phyloP scores from a whole-genome alignment of 192 early-diverging fungal genomes.

The Mortierella antarctica region DNA sequence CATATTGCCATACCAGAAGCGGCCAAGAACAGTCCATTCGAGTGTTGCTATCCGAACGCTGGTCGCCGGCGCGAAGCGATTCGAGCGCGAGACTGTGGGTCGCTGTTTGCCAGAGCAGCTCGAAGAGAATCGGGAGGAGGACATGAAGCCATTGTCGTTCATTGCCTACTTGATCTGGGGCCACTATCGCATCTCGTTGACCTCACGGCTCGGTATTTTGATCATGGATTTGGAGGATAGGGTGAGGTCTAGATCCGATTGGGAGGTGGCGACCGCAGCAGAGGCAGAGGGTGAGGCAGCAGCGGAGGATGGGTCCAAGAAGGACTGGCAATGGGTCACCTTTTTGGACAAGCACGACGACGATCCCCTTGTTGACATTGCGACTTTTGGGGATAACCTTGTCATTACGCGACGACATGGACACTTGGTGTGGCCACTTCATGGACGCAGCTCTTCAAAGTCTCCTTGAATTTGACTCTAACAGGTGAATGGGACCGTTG shows the following conservation, averaged over 20 bases:
- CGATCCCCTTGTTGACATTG: conserved; percentile 32
- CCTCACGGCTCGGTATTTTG: conserved; percentile 5
- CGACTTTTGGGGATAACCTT: conserved; percentile 22
- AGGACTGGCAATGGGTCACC: conserved; percentile 26
- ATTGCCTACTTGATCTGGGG: conserved; percentile 43
- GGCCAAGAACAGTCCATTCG: background rate
- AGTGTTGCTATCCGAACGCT: background rate
- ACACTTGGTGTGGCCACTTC: conserved; percentile 39
- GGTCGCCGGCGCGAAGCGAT: conserved; percentile 17
- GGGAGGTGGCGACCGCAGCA: background rate
- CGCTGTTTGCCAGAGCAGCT: conserved; percentile 10
- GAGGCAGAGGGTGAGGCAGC: background rate
- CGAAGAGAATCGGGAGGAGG: background rate
- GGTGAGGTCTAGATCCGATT: background rate
- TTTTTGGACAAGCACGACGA: conserved; percentile 14
- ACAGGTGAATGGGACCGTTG: too few relatives aligned
- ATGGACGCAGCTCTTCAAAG: conserved; percentile 2
- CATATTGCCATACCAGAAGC: background rate
- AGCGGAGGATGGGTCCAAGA: background rate
- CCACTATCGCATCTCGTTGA: conserved; percentile 31
- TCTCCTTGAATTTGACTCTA: too few relatives aligned
- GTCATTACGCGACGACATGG: conserved; percentile 20
- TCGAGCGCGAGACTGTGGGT: conserved; percentile 20
- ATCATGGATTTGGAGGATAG: conserved; percentile 29
- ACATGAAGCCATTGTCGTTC: conserved; percentile 9